A percentile compares a stretch with the other conserved stretches of the same genome.
Evolutionary conservation across 2,329 filamentous ascomycete species (phyloP).

Genomic region (Calonectria henricotiae): DNA sequence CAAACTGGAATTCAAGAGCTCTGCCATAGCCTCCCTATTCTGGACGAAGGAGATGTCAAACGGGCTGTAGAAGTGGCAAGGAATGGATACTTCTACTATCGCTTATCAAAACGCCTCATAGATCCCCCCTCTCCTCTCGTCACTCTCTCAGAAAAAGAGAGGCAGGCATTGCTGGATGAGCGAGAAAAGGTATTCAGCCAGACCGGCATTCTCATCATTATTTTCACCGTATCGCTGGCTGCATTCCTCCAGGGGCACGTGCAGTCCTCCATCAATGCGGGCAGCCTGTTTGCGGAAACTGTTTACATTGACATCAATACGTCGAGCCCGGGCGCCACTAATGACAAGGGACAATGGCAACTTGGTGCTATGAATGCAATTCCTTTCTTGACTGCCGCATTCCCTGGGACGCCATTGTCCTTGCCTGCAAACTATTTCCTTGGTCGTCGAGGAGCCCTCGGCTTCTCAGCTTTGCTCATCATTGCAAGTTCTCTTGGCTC

Average conservation of each 20-base stretch:
- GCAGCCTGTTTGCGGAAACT: conserved; percentile 53
- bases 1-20: too few relatives aligned
- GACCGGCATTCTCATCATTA: conserved; percentile 43
- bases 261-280: conserved; percentile 61
- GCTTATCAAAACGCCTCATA: too few relatives aligned
- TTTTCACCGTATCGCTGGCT: conserved; percentile 59
- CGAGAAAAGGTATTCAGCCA: conserved; percentile 32
- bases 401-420: conserved; percentile 58
- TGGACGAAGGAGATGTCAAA: too few relatives aligned
- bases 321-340: not conserved
- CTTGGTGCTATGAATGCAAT: conserved; percentile 58
- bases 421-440: conserved; percentile 59
- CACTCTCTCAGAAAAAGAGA: too few relatives aligned
- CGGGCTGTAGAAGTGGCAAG: too few relatives aligned
- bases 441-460: conserved; percentile 60
- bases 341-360: conserved; percentile 31
- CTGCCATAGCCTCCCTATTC: too few relatives aligned
- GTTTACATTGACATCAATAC: conserved; percentile 35
- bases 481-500: conserved; percentile 59
- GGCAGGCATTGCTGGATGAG: not conserved
- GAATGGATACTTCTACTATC: too few relatives aligned
- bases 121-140: too few relatives aligned
- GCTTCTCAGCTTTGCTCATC: conserved; percentile 59
- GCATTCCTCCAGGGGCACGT: conserved; percentile 64
- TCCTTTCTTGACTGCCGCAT: conserved; percentile 58